Percentiles rank a stretch among this genome's conserved stretches.
phyloP scores from a whole-genome alignment of 441 rosid species.

The Oxalis stricta region DNA sequence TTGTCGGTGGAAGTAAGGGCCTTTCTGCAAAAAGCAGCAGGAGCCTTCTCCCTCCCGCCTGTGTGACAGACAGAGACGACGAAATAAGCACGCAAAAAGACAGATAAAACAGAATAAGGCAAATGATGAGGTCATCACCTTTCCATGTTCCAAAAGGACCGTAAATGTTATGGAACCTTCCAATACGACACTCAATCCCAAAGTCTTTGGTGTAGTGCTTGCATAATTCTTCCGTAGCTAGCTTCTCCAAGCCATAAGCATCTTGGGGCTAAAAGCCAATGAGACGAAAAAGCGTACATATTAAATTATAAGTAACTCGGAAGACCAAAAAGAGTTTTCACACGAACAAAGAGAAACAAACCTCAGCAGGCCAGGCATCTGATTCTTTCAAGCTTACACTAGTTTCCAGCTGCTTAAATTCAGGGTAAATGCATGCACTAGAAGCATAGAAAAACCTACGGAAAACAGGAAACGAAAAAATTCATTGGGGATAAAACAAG shows the following conservation, averaged over 20 bases:
- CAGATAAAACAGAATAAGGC: background rate
- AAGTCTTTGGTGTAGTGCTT: constrained; percentile 95
- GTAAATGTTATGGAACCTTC: constrained; percentile 92
- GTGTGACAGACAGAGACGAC: background rate
- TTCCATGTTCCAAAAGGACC: constrained; percentile 99
- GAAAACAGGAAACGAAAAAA: background rate
- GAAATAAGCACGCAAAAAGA: constrained; percentile 2
- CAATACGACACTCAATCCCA: constrained; percentile 82
- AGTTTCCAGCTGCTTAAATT: constrained; percentile 91
- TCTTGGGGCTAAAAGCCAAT: constrained; percentile 79
- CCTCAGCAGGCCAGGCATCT: constrained; percentile 99
- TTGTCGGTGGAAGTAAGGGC: constrained; percentile 59
- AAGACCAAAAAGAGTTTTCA: background rate
- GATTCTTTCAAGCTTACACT: constrained; percentile 95
- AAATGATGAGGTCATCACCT: constrained; percentile 32
- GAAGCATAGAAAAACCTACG: constrained; percentile 93
- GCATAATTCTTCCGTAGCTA: constrained; percentile 92
- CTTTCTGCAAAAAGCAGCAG: constrained; percentile 98
- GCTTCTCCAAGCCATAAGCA: constrained; percentile 98
- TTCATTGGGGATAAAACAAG: background rate
- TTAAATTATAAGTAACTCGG: background rate
- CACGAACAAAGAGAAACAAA: constrained; percentile 16
- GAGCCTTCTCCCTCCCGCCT: constrained; percentile 99
- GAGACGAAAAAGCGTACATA: background rate
- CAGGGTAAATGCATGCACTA: constrained; percentile 95